Conservation (phyloP, 2,329 filamentous ascomycete genomes). For the Endoconidiophora laricicola region DNA sequence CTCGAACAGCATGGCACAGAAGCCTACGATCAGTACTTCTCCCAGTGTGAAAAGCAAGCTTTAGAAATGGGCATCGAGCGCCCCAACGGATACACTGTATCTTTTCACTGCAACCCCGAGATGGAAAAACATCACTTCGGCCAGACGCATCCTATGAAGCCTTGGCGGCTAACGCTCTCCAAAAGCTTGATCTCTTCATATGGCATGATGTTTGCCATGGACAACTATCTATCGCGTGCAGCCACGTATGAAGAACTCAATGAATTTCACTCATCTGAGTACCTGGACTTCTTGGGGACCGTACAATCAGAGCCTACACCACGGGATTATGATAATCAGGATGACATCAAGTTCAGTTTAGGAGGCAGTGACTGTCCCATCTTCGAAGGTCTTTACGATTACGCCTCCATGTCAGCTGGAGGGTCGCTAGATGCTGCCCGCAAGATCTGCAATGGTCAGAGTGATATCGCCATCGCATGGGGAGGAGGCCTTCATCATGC, state of each 20-base stretch:
- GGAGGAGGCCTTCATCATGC: slow-evolving; percentile 92
- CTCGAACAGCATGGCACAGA: slow-evolving; percentile 34
- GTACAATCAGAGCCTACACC: slow-evolving; percentile 48
- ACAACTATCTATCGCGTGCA: slow-evolving; percentile 69
- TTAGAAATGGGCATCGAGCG: slow-evolving; percentile 54
- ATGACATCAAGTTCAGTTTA: slow-evolving; percentile 64
- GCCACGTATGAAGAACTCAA: slow-evolving; percentile 79
- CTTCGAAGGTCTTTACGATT: slow-evolving; percentile 89
- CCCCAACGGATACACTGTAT: slow-evolving; percentile 78
- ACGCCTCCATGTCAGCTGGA: slow-evolving; percentile 84
- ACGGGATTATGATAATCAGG: slow-evolving; percentile 47
- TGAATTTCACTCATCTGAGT: slow-evolving; percentile 74
- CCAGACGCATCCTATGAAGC: slow-evolving; percentile 96
- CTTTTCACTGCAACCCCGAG: slow-evolving; percentile 85
- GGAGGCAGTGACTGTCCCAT: slow-evolving; percentile 87
- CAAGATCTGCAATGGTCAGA: slow-evolving; percentile 71
- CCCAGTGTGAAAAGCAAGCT: slow-evolving; percentile 39
- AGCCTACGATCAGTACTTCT: slow-evolving; percentile 39
- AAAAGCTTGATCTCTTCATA: slow-evolving; percentile 91
- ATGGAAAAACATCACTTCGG: slow-evolving; percentile 97
- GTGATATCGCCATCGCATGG: slow-evolving; percentile 96
- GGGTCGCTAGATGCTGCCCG: slow-evolving; percentile 80
- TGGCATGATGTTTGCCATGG: slow-evolving; percentile 93
- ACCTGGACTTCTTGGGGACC: slow-evolving; percentile 71
- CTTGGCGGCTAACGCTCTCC: slow-evolving; percentile 87